Evolutionary conservation across 371 early-diverging fungal genomes (phyloP).

Genomic region (Umbelopsis sp.): DNA sequence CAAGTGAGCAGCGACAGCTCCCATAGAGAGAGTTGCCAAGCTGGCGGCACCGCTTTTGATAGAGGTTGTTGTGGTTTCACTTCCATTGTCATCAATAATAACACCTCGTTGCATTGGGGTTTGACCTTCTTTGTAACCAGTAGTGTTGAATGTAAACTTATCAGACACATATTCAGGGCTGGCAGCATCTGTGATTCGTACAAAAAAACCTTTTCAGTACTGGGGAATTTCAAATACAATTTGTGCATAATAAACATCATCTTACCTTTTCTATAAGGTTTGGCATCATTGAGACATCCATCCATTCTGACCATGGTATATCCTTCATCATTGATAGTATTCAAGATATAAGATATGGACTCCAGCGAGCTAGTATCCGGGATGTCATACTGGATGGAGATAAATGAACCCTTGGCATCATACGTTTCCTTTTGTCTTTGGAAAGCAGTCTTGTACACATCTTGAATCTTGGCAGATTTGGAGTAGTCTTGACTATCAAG

Average conservation of each 20-base stretch:
- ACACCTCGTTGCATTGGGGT: slow-evolving; percentile 18
- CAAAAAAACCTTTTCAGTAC: background rate
- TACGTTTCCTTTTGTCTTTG: slow-evolving; percentile 55
- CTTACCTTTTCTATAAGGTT: slow-evolving; percentile 55
- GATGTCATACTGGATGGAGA: slow-evolving; percentile 60
- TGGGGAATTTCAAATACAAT: background rate
- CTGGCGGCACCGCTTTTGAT: background rate
- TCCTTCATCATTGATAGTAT: slow-evolving; percentile 49
- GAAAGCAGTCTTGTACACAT: slow-evolving; percentile 46
- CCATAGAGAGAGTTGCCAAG: background rate
- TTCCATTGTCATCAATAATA: background rate
- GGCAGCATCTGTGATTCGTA: slow-evolving; percentile 24
- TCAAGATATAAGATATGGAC: slow-evolving; percentile 49
- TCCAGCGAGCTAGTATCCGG: slow-evolving; percentile 56
- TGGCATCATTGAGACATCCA: slow-evolving; percentile 57
- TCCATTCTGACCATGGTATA: slow-evolving; percentile 65
- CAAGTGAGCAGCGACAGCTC: background rate
- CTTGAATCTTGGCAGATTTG: slow-evolving; percentile 43
- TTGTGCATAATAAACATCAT: background rate
- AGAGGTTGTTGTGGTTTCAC: background rate
- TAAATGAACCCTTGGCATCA: slow-evolving; percentile 57
- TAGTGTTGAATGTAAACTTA: slow-evolving; percentile 42
- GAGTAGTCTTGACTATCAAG: slow-evolving; percentile 60
- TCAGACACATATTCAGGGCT: slow-evolving; percentile 39
- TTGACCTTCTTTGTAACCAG: slow-evolving; percentile 51